Base-by-base conservation (phyloP, 768 basidiomycete genomes). In the Steccherinum ochraceum region DNA sequence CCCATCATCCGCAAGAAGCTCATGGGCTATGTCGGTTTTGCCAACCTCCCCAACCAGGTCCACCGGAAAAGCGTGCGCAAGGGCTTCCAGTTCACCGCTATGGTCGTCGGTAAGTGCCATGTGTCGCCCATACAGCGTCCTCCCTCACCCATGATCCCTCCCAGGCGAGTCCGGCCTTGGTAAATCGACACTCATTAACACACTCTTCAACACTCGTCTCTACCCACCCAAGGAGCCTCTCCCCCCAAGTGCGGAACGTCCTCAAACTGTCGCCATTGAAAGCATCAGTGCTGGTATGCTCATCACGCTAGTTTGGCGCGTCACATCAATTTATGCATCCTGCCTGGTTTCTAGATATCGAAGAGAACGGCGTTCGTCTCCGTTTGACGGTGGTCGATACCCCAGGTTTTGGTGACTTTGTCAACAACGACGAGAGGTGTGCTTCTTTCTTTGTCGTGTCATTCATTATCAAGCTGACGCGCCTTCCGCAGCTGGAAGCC, bases 351-450 rank as follows among this genome's bases (percentile, higher is more conserved):
- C 61, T 59, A 96, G 96, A 99, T 67, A 98, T 99, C 63, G 95
- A 98, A 74, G 96, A 99, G 75, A 95, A 89, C 53, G 95, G 94
- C 52, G 96, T 98, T 40, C 83, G 94, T 59, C 82, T 98, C 41
- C 93, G 93, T 65, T 73, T 99, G 51, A 98, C 93, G n/a, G 95
- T 99, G 55, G 96, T 99, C 56, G 96, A 99, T 67, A 99, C 94
- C 24, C 96, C 96, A 51, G 96, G 96, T 26, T 99, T 97, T 64
- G 96, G 96, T 54, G 96, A 99, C 69, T 98, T 96, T 68, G 94
- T 98, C 65, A 97, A 99, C 77, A 99, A 99, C 68, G 92, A 96
- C 60, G 93, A 96, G 64, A 93, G 93, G 93, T 92, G 56, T 57
- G 72, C 57, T 57, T 59, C 45, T 48, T 52, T n/a, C n/a, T n/a